Evolutionary conservation across 768 basidiomycete species (phyloP).

Genomic region (Lactarius sanguifluus): DNA sequence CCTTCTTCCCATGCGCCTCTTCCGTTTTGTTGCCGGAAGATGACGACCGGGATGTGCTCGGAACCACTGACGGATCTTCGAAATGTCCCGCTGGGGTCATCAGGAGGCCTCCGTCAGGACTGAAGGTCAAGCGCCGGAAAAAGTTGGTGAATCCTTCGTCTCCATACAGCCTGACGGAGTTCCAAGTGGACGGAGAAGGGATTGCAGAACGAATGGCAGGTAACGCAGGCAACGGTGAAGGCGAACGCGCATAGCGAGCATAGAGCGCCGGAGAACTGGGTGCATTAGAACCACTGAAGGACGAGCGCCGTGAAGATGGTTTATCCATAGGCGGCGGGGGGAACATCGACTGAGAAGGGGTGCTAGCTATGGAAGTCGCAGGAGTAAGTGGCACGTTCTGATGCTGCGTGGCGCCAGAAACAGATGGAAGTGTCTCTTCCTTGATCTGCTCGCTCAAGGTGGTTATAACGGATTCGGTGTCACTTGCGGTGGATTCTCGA

Average conservation of each 20-base stretch:
- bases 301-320: constrained; percentile 61
- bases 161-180: constrained; percentile 81
- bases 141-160: constrained; percentile 96
- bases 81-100: constrained; percentile 97
- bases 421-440: constrained; percentile 45
- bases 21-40: constrained; percentile 40
- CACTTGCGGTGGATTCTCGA: constrained; percentile 73
- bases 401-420: constrained; percentile 36
- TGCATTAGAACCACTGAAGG: constrained; percentile 78
- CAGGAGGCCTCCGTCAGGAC: constrained; percentile 90
- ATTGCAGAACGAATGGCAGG: constrained; percentile 84
- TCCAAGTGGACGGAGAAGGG: constrained; percentile 52
- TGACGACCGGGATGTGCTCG: constrained; percentile 37
- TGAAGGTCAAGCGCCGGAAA: constrained; percentile 91
- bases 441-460: constrained; percentile 54
- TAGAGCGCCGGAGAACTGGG: constrained; percentile 65
- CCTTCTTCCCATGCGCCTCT: constrained; percentile 53
- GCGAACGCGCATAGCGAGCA: constrained; percentile 73
- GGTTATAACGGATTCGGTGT: constrained; percentile 62
- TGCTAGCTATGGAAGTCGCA: constrained; percentile 65
- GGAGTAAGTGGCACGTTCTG: constrained; percentile 55
- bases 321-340: constrained; percentile 67
- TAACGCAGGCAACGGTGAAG: constrained; percentile 88
- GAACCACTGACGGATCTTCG: constrained; percentile 76
- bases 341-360: constrained; percentile 56